phyloP scores from a whole-genome alignment of 2,329 filamentous ascomycete genomes.

The Fusarium sp. region DNA sequence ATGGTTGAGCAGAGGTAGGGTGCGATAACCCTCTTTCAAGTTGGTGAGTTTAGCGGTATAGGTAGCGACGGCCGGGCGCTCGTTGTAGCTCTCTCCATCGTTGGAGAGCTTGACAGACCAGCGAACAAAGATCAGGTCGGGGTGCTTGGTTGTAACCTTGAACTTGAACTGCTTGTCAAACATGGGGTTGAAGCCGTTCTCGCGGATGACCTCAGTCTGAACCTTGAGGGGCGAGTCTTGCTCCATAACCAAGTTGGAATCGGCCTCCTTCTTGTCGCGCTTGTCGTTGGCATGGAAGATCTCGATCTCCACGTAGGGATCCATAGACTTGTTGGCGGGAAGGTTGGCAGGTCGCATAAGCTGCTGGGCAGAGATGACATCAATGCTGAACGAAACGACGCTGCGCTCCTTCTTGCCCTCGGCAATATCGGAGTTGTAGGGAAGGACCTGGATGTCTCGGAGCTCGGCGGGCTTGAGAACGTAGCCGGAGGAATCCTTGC shows the following conservation, averaged over 20 bases:
- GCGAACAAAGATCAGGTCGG: conserved; percentile 92
- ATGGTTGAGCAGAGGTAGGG: conserved; percentile 88
- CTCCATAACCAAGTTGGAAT: conserved; percentile 66
- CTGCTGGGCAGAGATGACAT: conserved; percentile 94
- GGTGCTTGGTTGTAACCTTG: conserved; percentile 91
- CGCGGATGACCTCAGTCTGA: conserved; percentile 84
- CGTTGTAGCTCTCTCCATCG: conserved; percentile 78
- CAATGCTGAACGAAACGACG: conserved; percentile 86
- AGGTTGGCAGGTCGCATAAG: conserved; percentile 86
- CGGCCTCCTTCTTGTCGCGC: conserved; percentile 85
- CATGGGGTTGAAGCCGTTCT: conserved; percentile 94
- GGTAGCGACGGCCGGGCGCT: conserved; percentile 78
- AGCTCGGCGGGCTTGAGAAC: conserved; percentile 93
- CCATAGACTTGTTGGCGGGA: conserved; percentile 80
- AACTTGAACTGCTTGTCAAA: conserved; percentile 87
- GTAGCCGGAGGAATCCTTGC: conserved; percentile 89
- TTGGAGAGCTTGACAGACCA: conserved; percentile 92
- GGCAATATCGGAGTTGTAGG: conserved; percentile 65
- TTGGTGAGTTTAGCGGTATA: conserved; percentile 94
- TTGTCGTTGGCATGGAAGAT: conserved; percentile 96
- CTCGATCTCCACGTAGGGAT: conserved; percentile 95
- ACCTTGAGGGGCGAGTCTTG: conserved; percentile 77
- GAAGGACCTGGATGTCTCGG: conserved; percentile 76
- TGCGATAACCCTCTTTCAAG: conserved; percentile 92
- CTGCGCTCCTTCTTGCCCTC: conserved; percentile 82